Evolutionary conservation across 805 yeast genomes (phyloP).

Genomic region (Zygosaccharomyces rouxii): DNA sequence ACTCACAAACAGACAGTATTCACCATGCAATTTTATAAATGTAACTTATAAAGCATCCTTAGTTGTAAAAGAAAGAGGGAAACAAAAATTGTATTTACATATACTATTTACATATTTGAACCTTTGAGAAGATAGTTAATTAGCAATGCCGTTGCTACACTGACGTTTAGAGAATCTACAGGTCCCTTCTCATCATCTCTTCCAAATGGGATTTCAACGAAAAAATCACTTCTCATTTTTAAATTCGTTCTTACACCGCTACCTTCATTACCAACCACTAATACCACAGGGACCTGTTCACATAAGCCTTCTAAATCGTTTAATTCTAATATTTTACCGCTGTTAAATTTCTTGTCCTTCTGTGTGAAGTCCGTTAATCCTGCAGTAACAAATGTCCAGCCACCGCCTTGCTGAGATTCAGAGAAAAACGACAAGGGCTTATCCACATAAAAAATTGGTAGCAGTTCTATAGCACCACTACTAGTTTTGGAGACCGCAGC

Average conservation of each 20-base stretch:
- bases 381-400: constrained; percentile 72
- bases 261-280: constrained; percentile 85
- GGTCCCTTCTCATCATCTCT: constrained; percentile 13
- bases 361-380: constrained; percentile 39
- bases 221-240: constrained; percentile 50
- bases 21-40: not conserved
- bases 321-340: constrained; percentile 37
- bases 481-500: constrained; percentile 78
- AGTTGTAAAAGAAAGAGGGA: not conserved
- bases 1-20: not conserved
- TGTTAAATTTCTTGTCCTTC: constrained; percentile 31
- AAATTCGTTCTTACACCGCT: constrained; percentile 70
- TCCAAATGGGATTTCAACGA: constrained; percentile 35
- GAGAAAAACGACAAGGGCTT: constrained; percentile 63
- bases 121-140: constrained; percentile 34
- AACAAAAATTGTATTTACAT: not conserved
- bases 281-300: constrained; percentile 52
- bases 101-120: not conserved
- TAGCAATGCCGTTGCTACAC: constrained; percentile 80
- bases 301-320: constrained; percentile 44
- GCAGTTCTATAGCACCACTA: constrained; percentile 76
- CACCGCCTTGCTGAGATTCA: constrained; percentile 43
- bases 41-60: not conserved
- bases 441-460: constrained; percentile 55
- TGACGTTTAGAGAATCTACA: constrained; percentile 82